These are phyloP conservation scores for Neodidymelliopsis sp. DNA, from an alignment of 2,329 filamentous ascomycete species.

Conservation along the genomic window DNA sequence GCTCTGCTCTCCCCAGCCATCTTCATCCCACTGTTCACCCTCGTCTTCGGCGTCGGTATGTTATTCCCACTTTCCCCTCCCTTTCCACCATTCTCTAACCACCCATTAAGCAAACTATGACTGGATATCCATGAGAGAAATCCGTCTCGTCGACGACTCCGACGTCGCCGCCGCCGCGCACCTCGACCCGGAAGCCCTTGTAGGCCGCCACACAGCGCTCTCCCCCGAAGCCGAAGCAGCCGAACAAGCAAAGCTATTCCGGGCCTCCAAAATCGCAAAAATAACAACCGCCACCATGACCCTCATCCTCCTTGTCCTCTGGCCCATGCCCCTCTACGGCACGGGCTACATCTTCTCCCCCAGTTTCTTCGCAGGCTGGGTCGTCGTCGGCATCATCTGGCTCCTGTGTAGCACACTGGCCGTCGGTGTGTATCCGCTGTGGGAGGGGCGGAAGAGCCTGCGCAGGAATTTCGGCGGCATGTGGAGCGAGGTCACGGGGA, in stretches of 20 bases:
- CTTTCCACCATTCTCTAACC: too few relatives aligned
- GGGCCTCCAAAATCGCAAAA: constrained; percentile 61
- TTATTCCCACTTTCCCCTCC: not conserved
- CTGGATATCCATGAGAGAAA: constrained; percentile 80
- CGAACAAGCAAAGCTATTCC: constrained; percentile 54
- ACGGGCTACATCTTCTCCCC: constrained; percentile 80
- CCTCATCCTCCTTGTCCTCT: constrained; percentile 76
- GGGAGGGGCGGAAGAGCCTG: constrained; percentile 62
- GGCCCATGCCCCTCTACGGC: constrained; percentile 93
- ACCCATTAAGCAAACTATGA: constrained; percentile 72
- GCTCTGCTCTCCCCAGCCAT: constrained; percentile 78
- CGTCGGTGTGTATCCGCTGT: constrained; percentile 83
- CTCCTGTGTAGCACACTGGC: constrained; percentile 74
- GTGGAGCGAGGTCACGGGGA: constrained; percentile 38
- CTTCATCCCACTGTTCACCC: constrained; percentile 77
- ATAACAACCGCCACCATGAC: constrained; percentile 69
- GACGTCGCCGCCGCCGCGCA: constrained; percentile 70
- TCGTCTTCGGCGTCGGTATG: constrained; percentile 63
- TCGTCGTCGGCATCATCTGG: constrained; percentile 73
- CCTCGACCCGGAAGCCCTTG: constrained; percentile 67
- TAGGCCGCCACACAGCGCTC: constrained; percentile 46
- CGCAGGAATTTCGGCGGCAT: constrained; percentile 35
- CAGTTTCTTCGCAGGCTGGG: constrained; percentile 83
- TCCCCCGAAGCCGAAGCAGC: constrained; percentile 41
- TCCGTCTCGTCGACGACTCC: constrained; percentile 79